phyloP scores from a whole-genome alignment of 768 basidiomycete genomes.

The Lactarius sp. region DNA sequence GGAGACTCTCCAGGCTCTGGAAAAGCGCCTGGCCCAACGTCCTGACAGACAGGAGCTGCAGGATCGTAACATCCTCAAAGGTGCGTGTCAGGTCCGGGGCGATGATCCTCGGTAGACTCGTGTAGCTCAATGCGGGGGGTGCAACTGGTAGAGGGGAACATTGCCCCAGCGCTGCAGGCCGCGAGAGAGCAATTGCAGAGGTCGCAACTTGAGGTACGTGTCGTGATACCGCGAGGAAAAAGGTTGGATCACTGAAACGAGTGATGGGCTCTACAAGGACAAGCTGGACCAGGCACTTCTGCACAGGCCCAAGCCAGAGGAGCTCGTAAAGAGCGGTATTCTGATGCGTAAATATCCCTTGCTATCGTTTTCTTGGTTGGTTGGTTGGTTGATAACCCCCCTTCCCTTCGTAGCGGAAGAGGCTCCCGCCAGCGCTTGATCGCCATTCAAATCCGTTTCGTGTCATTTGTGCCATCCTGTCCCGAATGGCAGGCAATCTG shows the following conservation, averaged over 20 bases:
- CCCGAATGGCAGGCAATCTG: not conserved
- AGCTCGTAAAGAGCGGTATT: constrained; percentile 63
- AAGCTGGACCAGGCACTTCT: constrained; percentile 58
- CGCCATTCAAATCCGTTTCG: constrained; percentile 4
- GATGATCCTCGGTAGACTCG: not conserved
- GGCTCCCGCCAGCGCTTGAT: constrained; percentile 12
- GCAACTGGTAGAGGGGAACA: constrained; percentile 47
- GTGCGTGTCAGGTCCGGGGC: constrained; percentile 30
- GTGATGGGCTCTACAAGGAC: constrained; percentile 38
- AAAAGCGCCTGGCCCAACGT: constrained; percentile 48
- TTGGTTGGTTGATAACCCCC: not conserved
- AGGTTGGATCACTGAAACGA: not conserved
- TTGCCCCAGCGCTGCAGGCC: constrained; percentile 57
- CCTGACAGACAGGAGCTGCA: constrained; percentile 59
- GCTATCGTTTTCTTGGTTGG: not conserved
- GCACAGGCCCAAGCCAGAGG: constrained; percentile 52
- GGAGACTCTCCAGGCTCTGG: constrained; percentile 42
- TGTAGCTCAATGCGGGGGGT: not conserved
- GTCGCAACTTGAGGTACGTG: constrained; percentile 56
- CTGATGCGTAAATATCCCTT: constrained; percentile 38
- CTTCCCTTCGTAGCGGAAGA: constrained; percentile 16
- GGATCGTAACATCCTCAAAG: constrained; percentile 68
- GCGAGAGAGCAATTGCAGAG: constrained; percentile 54
- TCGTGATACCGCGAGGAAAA: not conserved
- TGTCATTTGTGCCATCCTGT: not conserved